phyloP scores from a whole-genome alignment of 192 early-diverging fungal genomes.

The Podila clonocystis region DNA sequence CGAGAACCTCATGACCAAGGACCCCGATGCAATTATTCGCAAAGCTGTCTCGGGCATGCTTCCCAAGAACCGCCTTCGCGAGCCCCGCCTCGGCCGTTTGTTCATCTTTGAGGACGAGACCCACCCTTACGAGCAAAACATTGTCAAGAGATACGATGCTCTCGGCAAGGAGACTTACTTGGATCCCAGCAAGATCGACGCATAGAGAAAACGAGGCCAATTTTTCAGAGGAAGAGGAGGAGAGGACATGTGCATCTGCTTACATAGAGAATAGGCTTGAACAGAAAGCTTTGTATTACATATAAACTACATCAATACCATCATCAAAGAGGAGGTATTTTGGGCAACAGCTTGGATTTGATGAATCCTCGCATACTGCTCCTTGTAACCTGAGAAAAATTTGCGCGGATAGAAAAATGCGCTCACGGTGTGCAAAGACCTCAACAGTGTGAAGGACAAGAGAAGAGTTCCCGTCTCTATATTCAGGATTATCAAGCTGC shows the following conservation, averaged over 20 bases:
- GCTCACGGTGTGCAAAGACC: too few relatives aligned
- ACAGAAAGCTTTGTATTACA: conserved; percentile 1
- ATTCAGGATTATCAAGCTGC: too few relatives aligned
- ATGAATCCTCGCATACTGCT: too few relatives aligned
- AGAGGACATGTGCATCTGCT: too few relatives aligned
- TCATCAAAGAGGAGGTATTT: not conserved
- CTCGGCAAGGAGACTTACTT: conserved; percentile 49
- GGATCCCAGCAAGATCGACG: conserved; percentile 45
- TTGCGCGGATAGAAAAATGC: not conserved
- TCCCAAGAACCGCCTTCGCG: conserved; percentile 92
- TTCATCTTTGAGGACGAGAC: conserved; percentile 85
- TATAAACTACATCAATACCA: not conserved
- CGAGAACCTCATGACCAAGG: conserved; percentile 76
- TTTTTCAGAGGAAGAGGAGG: too few relatives aligned
- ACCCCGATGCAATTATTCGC: conserved; percentile 83
- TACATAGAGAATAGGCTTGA: conserved; percentile 1
- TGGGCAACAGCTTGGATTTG: too few relatives aligned
- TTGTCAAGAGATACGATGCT: conserved; percentile 79
- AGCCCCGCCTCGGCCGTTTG: conserved; percentile 78
- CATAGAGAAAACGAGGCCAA: conserved; percentile 7
- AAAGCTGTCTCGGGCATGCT: conserved; percentile 95
- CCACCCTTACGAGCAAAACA: conserved; percentile 90
- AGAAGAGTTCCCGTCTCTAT: too few relatives aligned
- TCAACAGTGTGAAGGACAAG: too few relatives aligned
- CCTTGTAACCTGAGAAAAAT: not conserved